Base-by-base conservation (phyloP, 192 early-diverging fungal species). In the Dissophora ornata region DNA sequence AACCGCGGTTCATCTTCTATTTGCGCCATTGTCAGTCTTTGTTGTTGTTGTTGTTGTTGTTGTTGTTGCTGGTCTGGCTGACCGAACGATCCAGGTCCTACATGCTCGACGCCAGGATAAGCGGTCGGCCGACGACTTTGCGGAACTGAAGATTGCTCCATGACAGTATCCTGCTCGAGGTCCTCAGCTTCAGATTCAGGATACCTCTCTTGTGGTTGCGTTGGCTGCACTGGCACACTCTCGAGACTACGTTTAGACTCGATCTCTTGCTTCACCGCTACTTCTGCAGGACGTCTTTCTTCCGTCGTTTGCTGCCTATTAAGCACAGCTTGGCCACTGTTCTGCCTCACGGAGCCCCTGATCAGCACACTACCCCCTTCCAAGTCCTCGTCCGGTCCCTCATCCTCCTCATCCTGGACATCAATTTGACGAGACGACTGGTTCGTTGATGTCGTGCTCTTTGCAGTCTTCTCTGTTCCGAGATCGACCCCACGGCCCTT, bases 141-240 rank as follows among this genome's bases (percentile, higher is more conserved):
- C 3, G 69, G 47, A 11, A 63, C 69, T 0, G 69, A 71, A 16
- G 73, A 77, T 49, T 77, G 73, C 30, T 77, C 73, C 73, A 77
- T 49, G 2, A 77, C 64, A 3, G 41, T 50, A 34, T 77, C 73
- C 41, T 75, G 63, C 28, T 75, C 73, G 29, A 55, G 46, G 2
- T 67, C 33, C 32, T 67, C 58, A n/a, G 38, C 13, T 25, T 29
- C 26, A 3, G 46, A 25, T 19, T 34, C 63, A 10, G 49, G 30
- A 4, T 49, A 28, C 32, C 26, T 15, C 2, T 10, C 41, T 2
- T 33, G 44, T 28, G 19, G 47, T 18, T 34, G 28, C 8, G 12
- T 8, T 24, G 13, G 57, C 21, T 45, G 44, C 24, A 28, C 15
- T 7, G 22, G 21, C 22, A 26, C 11, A 36, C 34, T 40, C n/a